A percentile compares a stretch with the other conserved stretches of the same genome.
Conservation (phyloP, 345 rosid genomes). For the Citrus hindsii region DNA sequence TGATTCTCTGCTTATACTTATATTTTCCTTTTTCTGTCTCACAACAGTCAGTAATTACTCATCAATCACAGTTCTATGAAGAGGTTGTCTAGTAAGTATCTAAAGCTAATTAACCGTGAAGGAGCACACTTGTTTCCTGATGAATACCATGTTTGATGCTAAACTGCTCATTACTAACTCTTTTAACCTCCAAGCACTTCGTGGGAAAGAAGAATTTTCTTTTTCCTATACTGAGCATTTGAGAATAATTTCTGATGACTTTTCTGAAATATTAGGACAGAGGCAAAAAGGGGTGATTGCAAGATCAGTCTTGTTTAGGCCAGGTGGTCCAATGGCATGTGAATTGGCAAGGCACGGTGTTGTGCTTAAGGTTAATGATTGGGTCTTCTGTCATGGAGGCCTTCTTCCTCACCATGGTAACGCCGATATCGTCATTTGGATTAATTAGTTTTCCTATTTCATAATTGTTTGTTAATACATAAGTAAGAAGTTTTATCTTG, state of each 20-base stretch:
- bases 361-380: constrained; percentile 73
- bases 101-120: neutral
- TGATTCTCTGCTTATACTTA: neutral
- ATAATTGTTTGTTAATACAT: neutral
- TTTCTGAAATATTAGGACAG: constrained; percentile 72
- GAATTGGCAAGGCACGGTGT: constrained; percentile 74
- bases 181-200: neutral
- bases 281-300: constrained; percentile 92
- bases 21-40: neutral
- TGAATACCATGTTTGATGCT: neutral
- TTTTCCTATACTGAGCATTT: neutral
- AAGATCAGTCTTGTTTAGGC: constrained; percentile 73
- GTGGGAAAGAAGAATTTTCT: neutral
- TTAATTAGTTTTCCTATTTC: neutral
- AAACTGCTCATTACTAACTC: neutral
- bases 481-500: constrained; percentile 6
- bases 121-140: neutral
- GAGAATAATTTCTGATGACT: constrained; percentile 19
- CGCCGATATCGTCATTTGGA: neutral
- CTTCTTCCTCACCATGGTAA: constrained; percentile 95
- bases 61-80: neutral
- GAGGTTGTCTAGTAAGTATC: neutral
- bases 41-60: neutral
- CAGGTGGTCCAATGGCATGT: constrained; percentile 81
- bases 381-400: constrained; percentile 97